Evolutionary conservation across 129 eudicot species (phyloP).

Genomic region (Flaveria sonorensis): DNA sequence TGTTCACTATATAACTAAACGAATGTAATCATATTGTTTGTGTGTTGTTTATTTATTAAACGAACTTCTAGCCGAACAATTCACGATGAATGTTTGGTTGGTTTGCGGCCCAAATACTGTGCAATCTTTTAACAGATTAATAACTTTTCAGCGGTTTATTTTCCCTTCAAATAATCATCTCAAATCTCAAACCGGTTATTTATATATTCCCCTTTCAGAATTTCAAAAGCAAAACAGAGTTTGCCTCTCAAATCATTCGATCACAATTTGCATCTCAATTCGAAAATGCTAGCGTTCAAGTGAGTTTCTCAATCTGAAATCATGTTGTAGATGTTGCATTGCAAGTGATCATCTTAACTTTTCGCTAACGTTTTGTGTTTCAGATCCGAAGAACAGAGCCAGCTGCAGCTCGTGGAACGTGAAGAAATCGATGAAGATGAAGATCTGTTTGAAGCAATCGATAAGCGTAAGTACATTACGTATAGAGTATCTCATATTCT

Average conservation of each 20-base stretch:
- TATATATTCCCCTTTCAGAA: not conserved
- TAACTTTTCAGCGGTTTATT: too few species aligned
- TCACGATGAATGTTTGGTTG: too few species aligned
- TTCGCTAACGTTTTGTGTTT: conserved; percentile 16
- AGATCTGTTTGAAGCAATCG: conserved; percentile 87
- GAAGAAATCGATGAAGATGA: conserved; percentile 95
- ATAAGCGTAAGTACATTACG: conserved; percentile 50
- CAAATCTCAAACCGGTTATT: not conserved
- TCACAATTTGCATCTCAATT: conserved; percentile 18
- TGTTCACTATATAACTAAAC: too few species aligned
- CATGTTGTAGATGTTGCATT: conserved; percentile 4
- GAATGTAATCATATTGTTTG: too few species aligned
- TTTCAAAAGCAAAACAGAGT: conserved; percentile 15
- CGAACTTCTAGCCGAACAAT: too few species aligned
- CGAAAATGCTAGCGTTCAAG: conserved; percentile 66
- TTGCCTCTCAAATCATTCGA: conserved; percentile 29
- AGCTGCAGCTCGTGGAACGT: conserved; percentile 83
- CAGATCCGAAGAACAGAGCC: conserved; percentile 86
- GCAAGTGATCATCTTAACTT: conserved; percentile 13
- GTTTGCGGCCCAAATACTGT: too few species aligned
- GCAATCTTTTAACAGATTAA: too few species aligned
- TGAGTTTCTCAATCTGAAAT: conserved; percentile 22
- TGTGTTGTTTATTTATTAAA: too few species aligned
- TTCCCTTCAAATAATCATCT: not conserved
- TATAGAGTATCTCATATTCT: not conserved